phyloP scores from a whole-genome alignment of 2,329 filamentous ascomycete genomes.

The Berkeleyomyces basicola region DNA sequence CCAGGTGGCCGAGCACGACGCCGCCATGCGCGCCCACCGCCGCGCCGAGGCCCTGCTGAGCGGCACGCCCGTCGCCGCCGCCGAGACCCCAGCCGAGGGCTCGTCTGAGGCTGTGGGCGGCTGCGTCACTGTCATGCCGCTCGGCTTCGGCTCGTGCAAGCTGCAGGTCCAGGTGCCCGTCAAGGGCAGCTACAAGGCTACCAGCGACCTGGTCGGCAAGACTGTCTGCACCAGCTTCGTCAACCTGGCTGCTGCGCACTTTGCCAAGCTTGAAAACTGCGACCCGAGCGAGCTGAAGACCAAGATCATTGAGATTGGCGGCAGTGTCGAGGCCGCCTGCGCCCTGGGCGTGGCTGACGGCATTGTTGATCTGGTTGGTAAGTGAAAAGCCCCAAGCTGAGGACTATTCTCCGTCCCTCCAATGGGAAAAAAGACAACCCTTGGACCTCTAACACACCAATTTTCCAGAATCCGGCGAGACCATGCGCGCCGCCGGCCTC shows the following conservation, averaged over 20 bases:
- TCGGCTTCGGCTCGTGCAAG: conserved; percentile 81
- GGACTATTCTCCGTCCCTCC: too few species aligned
- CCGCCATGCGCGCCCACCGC: conserved; percentile 34
- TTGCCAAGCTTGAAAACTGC: conserved; percentile 52
- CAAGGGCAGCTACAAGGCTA: conserved; percentile 53
- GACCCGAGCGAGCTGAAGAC: conserved; percentile 37
- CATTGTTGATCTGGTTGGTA: conserved; percentile 92
- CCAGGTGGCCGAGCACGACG: conserved; percentile 82
- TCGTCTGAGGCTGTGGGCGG: conserved; percentile 33
- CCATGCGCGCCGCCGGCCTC: conserved; percentile 88
- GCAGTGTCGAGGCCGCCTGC: conserved; percentile 93
- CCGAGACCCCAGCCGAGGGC: conserved; percentile 17
- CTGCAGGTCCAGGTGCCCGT: conserved; percentile 93
- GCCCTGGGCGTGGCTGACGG: conserved; percentile 90
- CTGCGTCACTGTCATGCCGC: conserved; percentile 75
- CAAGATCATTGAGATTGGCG: conserved; percentile 84
- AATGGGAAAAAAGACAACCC: neutral
- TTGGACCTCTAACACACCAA: neutral
- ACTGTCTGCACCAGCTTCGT: conserved; percentile 95
- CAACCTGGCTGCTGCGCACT: conserved; percentile 67
- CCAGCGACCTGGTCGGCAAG: conserved; percentile 71
- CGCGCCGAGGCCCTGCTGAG: conserved; percentile 31
- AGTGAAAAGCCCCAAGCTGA: conserved; percentile 22
- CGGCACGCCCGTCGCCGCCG: conserved; percentile 15
- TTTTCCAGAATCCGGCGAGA: conserved; percentile 75